A percentile compares a stretch with the other conserved stretches of the same genome.
Evolutionary conservation across 805 yeast genomes (phyloP).

Genomic region (Pichia manshurica): DNA sequence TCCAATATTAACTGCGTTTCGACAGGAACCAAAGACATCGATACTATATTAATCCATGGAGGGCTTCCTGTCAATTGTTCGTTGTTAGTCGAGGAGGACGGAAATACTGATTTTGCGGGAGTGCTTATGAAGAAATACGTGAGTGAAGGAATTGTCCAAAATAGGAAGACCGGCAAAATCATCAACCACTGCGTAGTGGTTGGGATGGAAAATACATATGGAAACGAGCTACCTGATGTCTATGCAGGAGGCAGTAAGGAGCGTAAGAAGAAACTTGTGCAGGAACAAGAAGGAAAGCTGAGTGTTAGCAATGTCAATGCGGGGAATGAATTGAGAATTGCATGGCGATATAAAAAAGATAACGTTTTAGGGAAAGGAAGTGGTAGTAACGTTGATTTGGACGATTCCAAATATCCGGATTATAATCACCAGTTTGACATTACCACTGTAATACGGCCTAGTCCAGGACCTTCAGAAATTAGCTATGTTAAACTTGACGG

Average conservation of each 20-base stretch:
- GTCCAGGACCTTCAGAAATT: constrained; percentile 57
- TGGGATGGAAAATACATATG: constrained; percentile 55
- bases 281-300: constrained; percentile 53
- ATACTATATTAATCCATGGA: constrained; percentile 66
- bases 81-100: constrained; percentile 71
- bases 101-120: constrained; percentile 82
- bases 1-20: constrained; percentile 74
- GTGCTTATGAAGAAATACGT: constrained; percentile 64
- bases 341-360: constrained; percentile 70
- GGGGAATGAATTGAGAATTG: constrained; percentile 63
- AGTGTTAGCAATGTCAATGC: constrained; percentile 61
- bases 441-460: constrained; percentile 63
- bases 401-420: constrained; percentile 38
- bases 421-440: constrained; percentile 70
- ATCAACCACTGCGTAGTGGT: constrained; percentile 53
- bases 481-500: constrained; percentile 42
- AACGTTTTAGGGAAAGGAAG: neutral
- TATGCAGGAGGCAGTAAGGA: constrained; percentile 66
- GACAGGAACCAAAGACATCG: constrained; percentile 74
- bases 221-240: constrained; percentile 68
- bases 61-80: constrained; percentile 80
- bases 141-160: constrained; percentile 71
- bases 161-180: constrained; percentile 37
- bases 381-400: constrained; percentile 16
- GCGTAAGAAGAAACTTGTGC: constrained; percentile 52